A percentile compares a stretch with the other conserved stretches of the same genome.
These are phyloP conservation scores for Nephelium lappaceum DNA, from an alignment of 345 rosid genomes.

Conservation along the genomic window DNA sequence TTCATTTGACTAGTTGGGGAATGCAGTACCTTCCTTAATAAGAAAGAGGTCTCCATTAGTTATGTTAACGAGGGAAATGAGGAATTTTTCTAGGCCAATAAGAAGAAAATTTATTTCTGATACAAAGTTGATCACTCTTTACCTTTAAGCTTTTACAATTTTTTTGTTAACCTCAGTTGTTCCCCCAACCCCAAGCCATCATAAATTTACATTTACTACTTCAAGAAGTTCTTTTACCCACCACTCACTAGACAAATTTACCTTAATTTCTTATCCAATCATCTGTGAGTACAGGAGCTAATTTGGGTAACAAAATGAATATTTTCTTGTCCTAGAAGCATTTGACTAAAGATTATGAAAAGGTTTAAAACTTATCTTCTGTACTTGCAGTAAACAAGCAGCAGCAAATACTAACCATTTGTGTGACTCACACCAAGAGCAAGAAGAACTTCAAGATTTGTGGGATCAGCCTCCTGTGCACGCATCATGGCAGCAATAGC, in stretches of 20 bases:
- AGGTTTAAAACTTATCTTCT: neutral
- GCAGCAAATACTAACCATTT: slow-evolving; percentile 66
- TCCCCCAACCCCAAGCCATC: neutral
- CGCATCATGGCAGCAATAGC: slow-evolving; percentile 99
- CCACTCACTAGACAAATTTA: neutral
- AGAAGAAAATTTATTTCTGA: slow-evolving; percentile 6
- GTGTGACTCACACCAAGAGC: slow-evolving; percentile 99
- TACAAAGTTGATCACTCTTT: neutral
- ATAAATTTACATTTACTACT: neutral
- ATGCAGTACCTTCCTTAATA: slow-evolving; percentile 43
- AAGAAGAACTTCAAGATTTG: slow-evolving; percentile 97
- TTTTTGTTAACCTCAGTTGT: neutral
- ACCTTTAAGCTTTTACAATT: neutral
- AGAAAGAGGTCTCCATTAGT: slow-evolving; percentile 80
- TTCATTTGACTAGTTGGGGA: slow-evolving; percentile 20
- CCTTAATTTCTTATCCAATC: neutral
- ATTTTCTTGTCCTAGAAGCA: neutral
- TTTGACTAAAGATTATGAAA: neutral
- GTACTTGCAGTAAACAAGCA: neutral
- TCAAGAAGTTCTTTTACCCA: neutral
- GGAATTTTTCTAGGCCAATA: slow-evolving; percentile 44
- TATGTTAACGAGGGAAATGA: slow-evolving; percentile 96
- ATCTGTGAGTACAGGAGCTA: neutral
- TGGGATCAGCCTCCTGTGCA: slow-evolving; percentile 94
- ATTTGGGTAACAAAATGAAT: neutral